Conservation (phyloP, 805 yeast species). For the Scheffersomyces stipitis region DNA sequence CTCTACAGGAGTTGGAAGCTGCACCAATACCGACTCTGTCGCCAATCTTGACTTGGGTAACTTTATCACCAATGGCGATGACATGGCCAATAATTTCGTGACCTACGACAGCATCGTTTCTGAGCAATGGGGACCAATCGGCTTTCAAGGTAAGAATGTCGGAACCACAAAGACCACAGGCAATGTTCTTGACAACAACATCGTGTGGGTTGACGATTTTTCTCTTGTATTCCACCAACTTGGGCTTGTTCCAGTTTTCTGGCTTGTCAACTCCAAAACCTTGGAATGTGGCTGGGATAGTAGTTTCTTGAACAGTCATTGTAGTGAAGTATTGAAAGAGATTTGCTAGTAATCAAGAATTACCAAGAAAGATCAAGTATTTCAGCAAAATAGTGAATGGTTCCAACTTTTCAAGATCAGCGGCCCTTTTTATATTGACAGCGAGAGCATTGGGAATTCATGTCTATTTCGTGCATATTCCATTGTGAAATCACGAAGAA, state of each 20-base stretch:
- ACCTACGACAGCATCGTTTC: slow-evolving; percentile 43
- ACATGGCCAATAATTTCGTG: slow-evolving; percentile 46
- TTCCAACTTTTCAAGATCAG: no score
- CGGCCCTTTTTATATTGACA: no score
- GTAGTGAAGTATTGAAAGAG: background rate
- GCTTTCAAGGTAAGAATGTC: slow-evolving; percentile 55
- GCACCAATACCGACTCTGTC: slow-evolving; percentile 85
- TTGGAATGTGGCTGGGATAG: slow-evolving; percentile 53
- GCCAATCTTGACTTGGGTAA: slow-evolving; percentile 56
- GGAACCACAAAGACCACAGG: slow-evolving; percentile 55
- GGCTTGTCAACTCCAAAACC: slow-evolving; percentile 57
- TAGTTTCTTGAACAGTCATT: background rate
- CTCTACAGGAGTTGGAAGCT: slow-evolving; percentile 55
- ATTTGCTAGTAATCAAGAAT: no score
- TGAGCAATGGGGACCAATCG: slow-evolving; percentile 47
- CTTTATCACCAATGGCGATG: slow-evolving; percentile 55
- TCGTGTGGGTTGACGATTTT: slow-evolving; percentile 30
- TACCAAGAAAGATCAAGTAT: no score
- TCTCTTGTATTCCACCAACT: slow-evolving; percentile 49
- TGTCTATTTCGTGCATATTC: no score
- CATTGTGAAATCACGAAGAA: no score
- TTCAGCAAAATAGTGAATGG: no score
- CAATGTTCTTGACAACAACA: slow-evolving; percentile 15
- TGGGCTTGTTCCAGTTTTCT: slow-evolving; percentile 57
- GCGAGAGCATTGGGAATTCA: no score